Percentiles rank a stretch among this genome's conserved stretches.
These are phyloP conservation scores for Chalciporus pseudorubinellus DNA, from an alignment of 768 basidiomycete genomes.

Conservation along the genomic window DNA sequence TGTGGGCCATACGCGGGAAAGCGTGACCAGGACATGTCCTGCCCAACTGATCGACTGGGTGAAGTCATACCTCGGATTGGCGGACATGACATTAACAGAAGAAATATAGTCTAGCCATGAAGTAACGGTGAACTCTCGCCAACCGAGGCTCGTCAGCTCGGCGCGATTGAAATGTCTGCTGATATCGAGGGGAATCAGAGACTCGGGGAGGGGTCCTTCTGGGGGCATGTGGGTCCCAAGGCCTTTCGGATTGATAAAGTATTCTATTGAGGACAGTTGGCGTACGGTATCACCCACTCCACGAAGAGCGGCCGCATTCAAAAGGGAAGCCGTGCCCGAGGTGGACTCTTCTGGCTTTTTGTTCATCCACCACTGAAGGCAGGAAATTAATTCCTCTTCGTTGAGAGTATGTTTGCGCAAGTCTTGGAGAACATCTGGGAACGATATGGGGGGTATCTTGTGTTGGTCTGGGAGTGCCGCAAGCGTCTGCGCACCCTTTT, in stretches of 20 bases:
- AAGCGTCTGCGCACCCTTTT: conserved; percentile 55
- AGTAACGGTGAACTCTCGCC: conserved; percentile 67
- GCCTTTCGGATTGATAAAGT: conserved; percentile 61
- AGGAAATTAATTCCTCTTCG: conserved; percentile 69
- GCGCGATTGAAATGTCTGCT: conserved; percentile 54
- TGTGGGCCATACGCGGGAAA: conserved; percentile 68
- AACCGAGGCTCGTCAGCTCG: conserved; percentile 60
- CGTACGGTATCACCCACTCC: conserved; percentile 50
- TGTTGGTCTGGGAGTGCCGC: conserved; percentile 54
- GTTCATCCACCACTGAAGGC: conserved; percentile 78
- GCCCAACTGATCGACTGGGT: conserved; percentile 65
- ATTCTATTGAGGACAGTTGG: conserved; percentile 59
- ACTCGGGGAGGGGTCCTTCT: conserved; percentile 74
- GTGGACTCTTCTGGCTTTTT: conserved; percentile 35
- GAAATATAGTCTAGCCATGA: conserved; percentile 72
- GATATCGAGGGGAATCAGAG: conserved; percentile 66
- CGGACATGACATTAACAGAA: conserved; percentile 38
- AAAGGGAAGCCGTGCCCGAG: conserved; percentile 49
- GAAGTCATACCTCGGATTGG: conserved; percentile 54
- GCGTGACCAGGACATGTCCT: conserved; percentile 63
- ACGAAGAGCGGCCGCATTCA: conserved; percentile 65
- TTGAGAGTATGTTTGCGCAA: conserved; percentile 63
- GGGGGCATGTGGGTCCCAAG: conserved; percentile 54
- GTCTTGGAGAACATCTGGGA: conserved; percentile 77
- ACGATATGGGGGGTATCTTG: conserved; percentile 67